A percentile compares a stretch with the other conserved stretches of the same genome.
Evolutionary conservation across 768 basidiomycete genomes (phyloP).

Genomic region (Boletus rubescentipes): DNA sequence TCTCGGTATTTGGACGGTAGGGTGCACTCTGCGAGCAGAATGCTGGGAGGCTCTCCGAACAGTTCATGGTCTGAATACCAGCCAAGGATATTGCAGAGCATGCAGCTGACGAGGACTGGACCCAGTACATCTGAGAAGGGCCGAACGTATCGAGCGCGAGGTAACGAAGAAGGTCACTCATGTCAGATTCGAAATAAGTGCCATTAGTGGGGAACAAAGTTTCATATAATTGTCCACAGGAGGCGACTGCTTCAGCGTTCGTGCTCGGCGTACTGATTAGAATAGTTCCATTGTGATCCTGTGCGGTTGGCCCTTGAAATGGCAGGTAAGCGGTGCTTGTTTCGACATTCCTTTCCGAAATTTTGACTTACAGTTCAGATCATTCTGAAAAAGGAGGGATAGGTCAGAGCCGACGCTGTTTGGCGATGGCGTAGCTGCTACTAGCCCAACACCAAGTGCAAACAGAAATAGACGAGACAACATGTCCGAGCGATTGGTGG

Average conservation of each 20-base stretch:
- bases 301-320: conserved; percentile 3
- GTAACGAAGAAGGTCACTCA: conserved; percentile 4
- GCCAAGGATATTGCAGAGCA: conserved; percentile 9
- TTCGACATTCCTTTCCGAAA: not conserved
- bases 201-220: conserved; percentile 7
- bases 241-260: conserved; percentile 1
- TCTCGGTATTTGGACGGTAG: conserved; percentile 4
- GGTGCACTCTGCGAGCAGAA: conserved; percentile 12
- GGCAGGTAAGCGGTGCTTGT: not conserved
- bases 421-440: conserved; percentile 2
- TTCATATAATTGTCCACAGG: conserved; percentile 9
- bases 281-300: conserved; percentile 4
- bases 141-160: conserved; percentile 3
- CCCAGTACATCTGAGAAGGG: conserved; percentile 13
- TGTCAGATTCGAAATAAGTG: conserved; percentile 10
- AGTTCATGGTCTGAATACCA: not conserved
- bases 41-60: conserved; percentile 3
- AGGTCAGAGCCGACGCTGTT: conserved; percentile 5
- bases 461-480: not conserved
- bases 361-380: conserved; percentile 9
- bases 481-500: not conserved
- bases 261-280: conserved; percentile 1
- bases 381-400: conserved; percentile 10
- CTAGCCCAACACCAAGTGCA: not conserved
- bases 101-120: conserved; percentile 1